Evolutionary conservation across 148 eudicot species (phyloP).

Genomic region (Dianthus caryophyllus): DNA sequence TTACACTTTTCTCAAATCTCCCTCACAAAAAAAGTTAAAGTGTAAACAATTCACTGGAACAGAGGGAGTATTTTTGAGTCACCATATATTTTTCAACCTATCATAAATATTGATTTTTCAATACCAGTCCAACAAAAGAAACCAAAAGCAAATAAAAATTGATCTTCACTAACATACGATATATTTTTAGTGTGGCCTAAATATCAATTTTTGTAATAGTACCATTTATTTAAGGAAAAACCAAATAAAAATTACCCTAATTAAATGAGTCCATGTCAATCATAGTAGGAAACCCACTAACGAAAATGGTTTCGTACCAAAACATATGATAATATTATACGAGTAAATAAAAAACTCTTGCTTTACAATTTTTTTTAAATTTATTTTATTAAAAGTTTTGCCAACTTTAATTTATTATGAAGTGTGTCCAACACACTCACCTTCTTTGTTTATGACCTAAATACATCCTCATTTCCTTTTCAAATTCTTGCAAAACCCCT

Average conservation of each 20-base stretch:
- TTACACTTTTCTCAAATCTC: no score
- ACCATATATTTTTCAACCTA: no score
- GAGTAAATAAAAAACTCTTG: no score
- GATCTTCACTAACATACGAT: no score
- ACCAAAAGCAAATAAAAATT: no score
- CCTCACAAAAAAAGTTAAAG: no score
- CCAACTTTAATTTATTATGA: constrained; percentile 1
- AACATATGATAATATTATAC: neutral
- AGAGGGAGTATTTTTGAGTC: no score
- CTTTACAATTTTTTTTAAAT: neutral
- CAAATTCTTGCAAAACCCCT: neutral
- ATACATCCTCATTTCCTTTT: neutral
- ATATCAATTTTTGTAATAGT: neutral
- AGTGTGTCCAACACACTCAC: constrained; percentile 12
- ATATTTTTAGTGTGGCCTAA: neutral
- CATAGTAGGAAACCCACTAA: constrained; percentile 8
- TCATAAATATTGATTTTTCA: no score
- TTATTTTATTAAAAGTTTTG: neutral
- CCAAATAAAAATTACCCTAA: neutral
- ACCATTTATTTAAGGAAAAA: neutral
- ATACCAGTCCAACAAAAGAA: no score
- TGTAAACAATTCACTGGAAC: no score
- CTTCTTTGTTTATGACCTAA: neutral
- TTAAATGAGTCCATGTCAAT: neutral
- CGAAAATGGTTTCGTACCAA: neutral